A percentile compares a stretch with the other conserved stretches of the same genome.
phyloP scores from a whole-genome alignment of 148 eudicot species.

The Rhododendron vialii region DNA sequence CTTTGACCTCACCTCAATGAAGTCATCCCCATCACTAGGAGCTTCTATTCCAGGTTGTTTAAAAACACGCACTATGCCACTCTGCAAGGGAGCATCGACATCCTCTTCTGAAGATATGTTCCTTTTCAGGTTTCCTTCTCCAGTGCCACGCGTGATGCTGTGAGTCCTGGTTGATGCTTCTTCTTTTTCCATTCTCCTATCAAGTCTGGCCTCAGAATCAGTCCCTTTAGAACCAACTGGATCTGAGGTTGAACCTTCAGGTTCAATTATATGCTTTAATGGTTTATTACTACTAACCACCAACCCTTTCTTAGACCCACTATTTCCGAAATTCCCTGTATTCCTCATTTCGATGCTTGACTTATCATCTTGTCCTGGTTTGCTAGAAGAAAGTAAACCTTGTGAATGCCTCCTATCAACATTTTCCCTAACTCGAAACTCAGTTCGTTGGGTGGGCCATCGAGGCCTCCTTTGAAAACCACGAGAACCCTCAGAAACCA shows the following conservation, averaged over 20 bases:
- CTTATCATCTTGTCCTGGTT: conserved; percentile 34
- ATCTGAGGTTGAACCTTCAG: conserved; percentile 30
- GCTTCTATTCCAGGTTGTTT: conserved; percentile 91
- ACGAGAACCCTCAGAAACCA: conserved; percentile 39
- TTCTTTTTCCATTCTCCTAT: conserved; percentile 25
- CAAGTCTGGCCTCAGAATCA: conserved; percentile 25
- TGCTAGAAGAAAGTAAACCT: conserved; percentile 21
- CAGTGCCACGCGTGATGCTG: conserved; percentile 23
- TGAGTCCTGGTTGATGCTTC: conserved; percentile 23
- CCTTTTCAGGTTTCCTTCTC: conserved; percentile 64
- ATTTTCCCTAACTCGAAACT: conserved; percentile 78
- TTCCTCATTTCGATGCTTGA: conserved; percentile 30
- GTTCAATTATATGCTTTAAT: conserved; percentile 29
- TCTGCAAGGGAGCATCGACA: conserved; percentile 88
- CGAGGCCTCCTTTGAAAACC: conserved; percentile 69
- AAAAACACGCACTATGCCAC: conserved; percentile 77
- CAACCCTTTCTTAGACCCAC: conserved; percentile 40
- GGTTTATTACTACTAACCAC: conserved; percentile 31
- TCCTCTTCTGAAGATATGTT: conserved; percentile 60
- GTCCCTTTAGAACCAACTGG: conserved; percentile 25
- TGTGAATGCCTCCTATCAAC: conserved; percentile 47
- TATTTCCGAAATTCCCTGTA: conserved; percentile 31
- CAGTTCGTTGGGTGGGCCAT: conserved; percentile 59
- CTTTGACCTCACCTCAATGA: conserved; percentile 95
- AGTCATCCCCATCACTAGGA: conserved; percentile 94